A percentile compares a stretch with the other conserved stretches of the same genome.
These are phyloP conservation scores for Vitis hybrid DNA, from an alignment of 177 flowering plant species.

Conservation along the genomic window DNA sequence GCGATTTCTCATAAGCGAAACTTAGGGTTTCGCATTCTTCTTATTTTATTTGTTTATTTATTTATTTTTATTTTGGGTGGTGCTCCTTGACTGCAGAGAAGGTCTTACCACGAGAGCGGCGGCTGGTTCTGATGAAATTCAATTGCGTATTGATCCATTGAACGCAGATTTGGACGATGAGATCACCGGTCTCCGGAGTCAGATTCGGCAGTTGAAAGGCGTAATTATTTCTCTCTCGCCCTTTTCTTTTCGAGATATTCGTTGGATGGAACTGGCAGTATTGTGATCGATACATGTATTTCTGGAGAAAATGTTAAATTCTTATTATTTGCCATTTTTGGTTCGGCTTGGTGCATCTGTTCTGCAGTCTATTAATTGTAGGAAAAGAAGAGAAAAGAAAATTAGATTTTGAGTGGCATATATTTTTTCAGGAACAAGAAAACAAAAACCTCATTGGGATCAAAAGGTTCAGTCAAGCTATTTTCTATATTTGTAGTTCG, in stretches of 20 bases:
- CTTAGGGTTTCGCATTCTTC: background rate
- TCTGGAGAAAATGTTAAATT: no score
- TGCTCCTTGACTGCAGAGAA: constrained; percentile 43
- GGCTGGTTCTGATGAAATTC: constrained; percentile 67
- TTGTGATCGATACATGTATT: no score
- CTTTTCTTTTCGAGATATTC: background rate
- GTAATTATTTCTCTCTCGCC: constrained; percentile 29
- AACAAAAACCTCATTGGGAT: no score
- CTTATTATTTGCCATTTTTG: background rate
- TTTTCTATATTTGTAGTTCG: background rate
- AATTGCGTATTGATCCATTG: constrained; percentile 85
- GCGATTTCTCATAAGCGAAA: background rate
- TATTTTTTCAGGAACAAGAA: no score
- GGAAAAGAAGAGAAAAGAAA: no score
- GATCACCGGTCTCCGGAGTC: constrained; percentile 67
- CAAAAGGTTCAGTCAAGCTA: no score
- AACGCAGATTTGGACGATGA: constrained; percentile 82
- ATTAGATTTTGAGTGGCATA: no score
- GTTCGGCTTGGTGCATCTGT: background rate
- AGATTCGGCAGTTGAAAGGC: constrained; percentile 56
- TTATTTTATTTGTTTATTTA: background rate
- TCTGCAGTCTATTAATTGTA: no score
- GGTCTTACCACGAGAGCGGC: constrained; percentile 70
- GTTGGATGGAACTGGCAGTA: no score
- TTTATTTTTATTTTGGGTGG: background rate